These are phyloP conservation scores for Trichoderma breve DNA, from an alignment of 2,329 filamentous ascomycete genomes.

Conservation along the genomic window DNA sequence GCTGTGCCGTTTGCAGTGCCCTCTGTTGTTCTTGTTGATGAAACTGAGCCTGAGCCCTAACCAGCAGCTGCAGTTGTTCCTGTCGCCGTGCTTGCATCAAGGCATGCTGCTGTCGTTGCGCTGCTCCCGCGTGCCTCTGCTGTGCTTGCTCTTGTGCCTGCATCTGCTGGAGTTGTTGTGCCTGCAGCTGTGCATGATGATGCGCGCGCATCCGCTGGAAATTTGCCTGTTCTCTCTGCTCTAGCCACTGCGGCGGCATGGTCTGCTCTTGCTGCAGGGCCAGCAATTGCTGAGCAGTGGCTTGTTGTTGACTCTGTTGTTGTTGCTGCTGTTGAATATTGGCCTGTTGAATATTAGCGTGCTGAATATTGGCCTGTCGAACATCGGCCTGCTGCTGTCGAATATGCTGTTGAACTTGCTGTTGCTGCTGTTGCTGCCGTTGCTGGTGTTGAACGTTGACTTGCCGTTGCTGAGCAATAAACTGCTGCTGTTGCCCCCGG, in stretches of 20 bases:
- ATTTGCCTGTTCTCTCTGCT: neutral
- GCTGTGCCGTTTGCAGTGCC: neutral
- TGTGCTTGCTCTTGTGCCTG: neutral
- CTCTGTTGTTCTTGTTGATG: neutral
- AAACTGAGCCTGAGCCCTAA: neutral
- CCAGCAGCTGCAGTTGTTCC: neutral
- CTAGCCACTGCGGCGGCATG: neutral
- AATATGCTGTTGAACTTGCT: neutral
- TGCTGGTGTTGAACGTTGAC: neutral
- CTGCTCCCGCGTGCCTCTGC: neutral
- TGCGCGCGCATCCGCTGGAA: neutral
- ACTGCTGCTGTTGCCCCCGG: neutral
- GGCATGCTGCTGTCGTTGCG: neutral
- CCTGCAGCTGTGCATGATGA: neutral
- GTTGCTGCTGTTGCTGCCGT: neutral
- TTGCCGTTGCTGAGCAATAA: neutral
- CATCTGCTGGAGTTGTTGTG: neutral
- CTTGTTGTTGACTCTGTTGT: neutral
- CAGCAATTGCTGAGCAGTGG: neutral
- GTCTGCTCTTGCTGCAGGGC: neutral
- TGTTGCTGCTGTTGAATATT: neutral
- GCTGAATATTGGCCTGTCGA: too few species aligned
- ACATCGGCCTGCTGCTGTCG: neutral
- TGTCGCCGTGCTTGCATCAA: neutral
- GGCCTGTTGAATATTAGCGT: too few species aligned